Conservation (phyloP, 305 asterid genomes). For the Fraxinus sp. region DNA sequence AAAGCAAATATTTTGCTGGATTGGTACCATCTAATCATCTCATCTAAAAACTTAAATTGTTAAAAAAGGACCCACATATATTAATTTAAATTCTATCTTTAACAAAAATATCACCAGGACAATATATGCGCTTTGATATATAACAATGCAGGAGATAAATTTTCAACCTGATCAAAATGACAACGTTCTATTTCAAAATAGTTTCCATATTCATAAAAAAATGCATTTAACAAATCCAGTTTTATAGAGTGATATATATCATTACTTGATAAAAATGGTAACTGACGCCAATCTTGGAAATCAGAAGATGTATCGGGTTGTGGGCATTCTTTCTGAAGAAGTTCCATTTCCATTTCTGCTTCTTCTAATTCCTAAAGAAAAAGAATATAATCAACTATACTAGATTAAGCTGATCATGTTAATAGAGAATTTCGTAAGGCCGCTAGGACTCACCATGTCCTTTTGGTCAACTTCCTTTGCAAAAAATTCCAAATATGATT, state of each 20-base stretch:
- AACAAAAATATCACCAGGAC: background rate
- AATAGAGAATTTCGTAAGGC: constrained; percentile 13
- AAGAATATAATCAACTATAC: constrained; percentile 20
- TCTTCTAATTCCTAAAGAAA: constrained; percentile 78
- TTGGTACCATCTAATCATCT: background rate
- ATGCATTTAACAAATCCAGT: constrained; percentile 14
- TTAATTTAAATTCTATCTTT: background rate
- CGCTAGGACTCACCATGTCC: constrained; percentile 51
- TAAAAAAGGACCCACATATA: background rate
- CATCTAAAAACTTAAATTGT: background rate
- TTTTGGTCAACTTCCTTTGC: constrained; percentile 61
- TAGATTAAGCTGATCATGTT: constrained; percentile 14
- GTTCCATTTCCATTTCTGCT: constrained; percentile 94
- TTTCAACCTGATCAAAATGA: constrained; percentile 8
- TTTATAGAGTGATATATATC: constrained; percentile 7
- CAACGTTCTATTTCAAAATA: constrained; percentile 3
- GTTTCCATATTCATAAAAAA: background rate
- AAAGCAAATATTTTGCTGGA: background rate
- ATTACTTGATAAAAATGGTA: constrained; percentile 62
- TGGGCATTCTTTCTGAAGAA: constrained; percentile 61
- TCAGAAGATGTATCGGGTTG: constrained; percentile 44
- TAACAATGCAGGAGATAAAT: background rate
- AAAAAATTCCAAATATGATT: constrained; percentile 79
- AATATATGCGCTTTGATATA: background rate
- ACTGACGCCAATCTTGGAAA: constrained; percentile 56